Evolutionary conservation across 768 basidiomycete species (phyloP).

Genomic region (Leccinum uliginosum): DNA sequence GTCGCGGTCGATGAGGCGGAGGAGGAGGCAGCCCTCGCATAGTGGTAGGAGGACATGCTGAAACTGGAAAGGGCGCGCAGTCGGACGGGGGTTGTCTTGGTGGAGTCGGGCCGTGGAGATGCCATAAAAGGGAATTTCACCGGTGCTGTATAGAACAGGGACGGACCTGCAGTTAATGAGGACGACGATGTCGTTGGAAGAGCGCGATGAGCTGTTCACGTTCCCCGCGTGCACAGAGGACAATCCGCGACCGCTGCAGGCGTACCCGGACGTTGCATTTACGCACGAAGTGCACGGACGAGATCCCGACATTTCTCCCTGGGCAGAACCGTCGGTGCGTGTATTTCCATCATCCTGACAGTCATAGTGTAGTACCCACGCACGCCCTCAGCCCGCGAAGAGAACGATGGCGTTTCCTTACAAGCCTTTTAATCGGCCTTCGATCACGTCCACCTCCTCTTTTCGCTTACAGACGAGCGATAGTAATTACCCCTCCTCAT

Average conservation of each 20-base stretch:
- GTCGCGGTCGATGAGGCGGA: constrained; percentile 38
- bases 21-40: constrained; percentile 31
- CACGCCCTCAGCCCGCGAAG: constrained; percentile 9
- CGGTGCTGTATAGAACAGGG: constrained; percentile 1
- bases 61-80: constrained; percentile 4
- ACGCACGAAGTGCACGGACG: background rate
- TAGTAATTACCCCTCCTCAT: constrained; percentile 24
- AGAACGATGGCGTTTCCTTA: constrained; percentile 24
- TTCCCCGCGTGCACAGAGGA: constrained; percentile 4
- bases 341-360: background rate
- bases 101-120: constrained; percentile 10
- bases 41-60: constrained; percentile 1
- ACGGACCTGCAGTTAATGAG: no score
- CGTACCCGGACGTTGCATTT: constrained; percentile 9
- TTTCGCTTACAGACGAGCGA: constrained; percentile 29
- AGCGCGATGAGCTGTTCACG: constrained; percentile 9
- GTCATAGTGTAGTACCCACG: constrained; percentile 9
- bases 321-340: constrained; percentile 19
- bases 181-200: constrained; percentile 16
- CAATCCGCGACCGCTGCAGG: background rate
- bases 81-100: constrained; percentile 9
- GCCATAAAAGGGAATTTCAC: constrained; percentile 7
- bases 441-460: constrained; percentile 32
- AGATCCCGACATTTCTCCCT: constrained; percentile 19
- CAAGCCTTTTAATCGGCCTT: constrained; percentile 28